Conservation (phyloP, 2,329 filamentous ascomycete species). For the Fusarium anthophilum region DNA sequence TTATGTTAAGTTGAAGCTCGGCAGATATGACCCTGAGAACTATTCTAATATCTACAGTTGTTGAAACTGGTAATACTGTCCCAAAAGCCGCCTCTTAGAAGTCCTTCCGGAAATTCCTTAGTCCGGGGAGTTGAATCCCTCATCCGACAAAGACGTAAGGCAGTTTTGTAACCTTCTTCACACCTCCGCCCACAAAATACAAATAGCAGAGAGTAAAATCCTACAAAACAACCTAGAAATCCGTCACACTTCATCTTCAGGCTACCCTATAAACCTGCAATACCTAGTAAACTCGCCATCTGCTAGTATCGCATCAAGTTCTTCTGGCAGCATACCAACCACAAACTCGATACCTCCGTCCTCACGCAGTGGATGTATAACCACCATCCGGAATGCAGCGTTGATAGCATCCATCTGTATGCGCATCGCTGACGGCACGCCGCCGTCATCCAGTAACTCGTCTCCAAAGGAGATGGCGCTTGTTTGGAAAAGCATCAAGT, state of each 20-base stretch:
- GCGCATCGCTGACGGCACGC: background rate
- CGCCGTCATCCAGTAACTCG: background rate
- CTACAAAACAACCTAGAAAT: background rate
- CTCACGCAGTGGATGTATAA: background rate
- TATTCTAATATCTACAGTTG: too few relatives aligned
- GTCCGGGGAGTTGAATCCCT: background rate
- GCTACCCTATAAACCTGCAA: background rate
- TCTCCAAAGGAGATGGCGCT: background rate
- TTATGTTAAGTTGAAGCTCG: rapidly evolving
- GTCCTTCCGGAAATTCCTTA: rapidly evolving
- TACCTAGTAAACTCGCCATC: background rate
- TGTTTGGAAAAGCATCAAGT: background rate
- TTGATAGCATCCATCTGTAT: background rate
- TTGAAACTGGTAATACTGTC: too few relatives aligned
- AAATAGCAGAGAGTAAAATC: background rate
- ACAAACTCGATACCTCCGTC: background rate
- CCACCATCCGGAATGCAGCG: background rate
- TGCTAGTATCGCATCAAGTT: background rate
- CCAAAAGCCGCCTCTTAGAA: rapidly evolving
- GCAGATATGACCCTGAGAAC: too few relatives aligned
- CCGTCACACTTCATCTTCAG: background rate
- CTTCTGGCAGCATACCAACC: background rate
- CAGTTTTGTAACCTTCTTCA: too few relatives aligned
- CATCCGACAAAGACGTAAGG: too few relatives aligned
- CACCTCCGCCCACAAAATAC: rapidly evolving